Percentiles rank a stretch among this genome's conserved stretches.
Conservation (phyloP, 441 rosid species). For the Rhodomyrtus psidioides region DNA sequence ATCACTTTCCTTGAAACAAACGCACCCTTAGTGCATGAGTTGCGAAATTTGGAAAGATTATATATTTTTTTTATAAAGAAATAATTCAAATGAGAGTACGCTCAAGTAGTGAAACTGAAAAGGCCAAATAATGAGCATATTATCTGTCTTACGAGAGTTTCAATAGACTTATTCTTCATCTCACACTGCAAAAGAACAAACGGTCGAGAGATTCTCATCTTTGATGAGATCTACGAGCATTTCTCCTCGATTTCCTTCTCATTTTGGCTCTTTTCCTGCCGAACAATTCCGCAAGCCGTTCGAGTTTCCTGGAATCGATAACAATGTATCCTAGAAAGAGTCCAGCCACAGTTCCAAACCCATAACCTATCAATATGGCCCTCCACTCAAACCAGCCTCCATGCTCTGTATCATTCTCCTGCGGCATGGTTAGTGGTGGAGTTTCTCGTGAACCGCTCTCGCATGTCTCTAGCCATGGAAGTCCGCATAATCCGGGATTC, state of each 20-base stretch:
- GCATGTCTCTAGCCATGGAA: not conserved
- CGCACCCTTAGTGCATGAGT: not conserved
- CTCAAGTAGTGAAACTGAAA: not conserved
- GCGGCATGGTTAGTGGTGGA: fast-evolving
- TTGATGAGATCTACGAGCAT: not conserved
- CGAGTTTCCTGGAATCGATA: not conserved
- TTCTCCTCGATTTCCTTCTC: not conserved
- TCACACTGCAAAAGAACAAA: not conserved
- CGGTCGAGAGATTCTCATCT: not conserved
- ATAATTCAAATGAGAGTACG: not conserved
- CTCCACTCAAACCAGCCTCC: not conserved
- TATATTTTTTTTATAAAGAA: too few species aligned
- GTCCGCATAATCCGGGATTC: not conserved
- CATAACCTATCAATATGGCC: not conserved
- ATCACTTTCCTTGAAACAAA: too few species aligned
- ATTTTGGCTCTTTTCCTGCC: not conserved
- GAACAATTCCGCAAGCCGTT: not conserved
- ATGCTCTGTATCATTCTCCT: not conserved
- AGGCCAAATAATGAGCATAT: not conserved
- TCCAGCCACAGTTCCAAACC: not conserved
- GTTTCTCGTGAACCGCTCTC: not conserved
- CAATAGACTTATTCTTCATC: not conserved
- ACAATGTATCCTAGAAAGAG: not conserved
- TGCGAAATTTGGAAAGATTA: not conserved
- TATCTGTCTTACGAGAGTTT: fast-evolving